These are phyloP conservation scores for Acaromyces ingoldii DNA, from an alignment of 1,284 basidiomycete genomes.

Conservation along the genomic window DNA sequence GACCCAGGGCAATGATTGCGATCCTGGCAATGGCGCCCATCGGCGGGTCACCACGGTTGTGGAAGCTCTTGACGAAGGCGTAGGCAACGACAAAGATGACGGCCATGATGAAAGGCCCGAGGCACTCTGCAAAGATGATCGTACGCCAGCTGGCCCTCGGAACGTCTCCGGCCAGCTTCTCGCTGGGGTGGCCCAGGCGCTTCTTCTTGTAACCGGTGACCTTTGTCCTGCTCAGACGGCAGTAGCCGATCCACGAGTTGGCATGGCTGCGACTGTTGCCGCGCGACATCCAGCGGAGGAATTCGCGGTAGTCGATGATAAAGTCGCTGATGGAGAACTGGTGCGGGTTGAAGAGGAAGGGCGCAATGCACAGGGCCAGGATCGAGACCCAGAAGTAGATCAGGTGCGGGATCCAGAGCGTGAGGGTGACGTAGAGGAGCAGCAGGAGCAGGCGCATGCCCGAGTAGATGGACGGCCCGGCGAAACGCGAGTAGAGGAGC, in stretches of 20 bases:
- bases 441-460: conserved; percentile 47
- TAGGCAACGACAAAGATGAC: conserved; percentile 50
- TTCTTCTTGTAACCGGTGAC: conserved; percentile 52
- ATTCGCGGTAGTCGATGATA: conserved; percentile 52
- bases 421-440: conserved; percentile 49
- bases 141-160: conserved; percentile 50
- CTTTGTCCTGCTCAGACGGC: conserved; percentile 50
- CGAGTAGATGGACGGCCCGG: conserved; percentile 50
- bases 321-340: conserved; percentile 50
- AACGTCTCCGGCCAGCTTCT: conserved; percentile 49
- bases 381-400: conserved; percentile 52
- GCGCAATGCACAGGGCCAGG: conserved; percentile 47
- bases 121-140: conserved; percentile 45
- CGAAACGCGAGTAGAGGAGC: conserved; percentile 49
- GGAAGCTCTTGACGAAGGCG: conserved; percentile 51
- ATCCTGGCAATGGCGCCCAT: conserved; percentile 79
- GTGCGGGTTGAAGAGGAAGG: conserved; percentile 52
- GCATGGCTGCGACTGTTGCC: conserved; percentile 51
- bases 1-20: conserved; percentile 85
- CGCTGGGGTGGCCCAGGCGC: conserved; percentile 51
- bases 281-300: conserved; percentile 51
- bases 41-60: conserved; percentile 35
- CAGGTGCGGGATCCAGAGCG: conserved; percentile 50
- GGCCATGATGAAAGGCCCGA: conserved; percentile 44
- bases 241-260: conserved; percentile 53